phyloP scores from a whole-genome alignment of 352 stramenopile species.

The Phytophthora kernoviae region DNA sequence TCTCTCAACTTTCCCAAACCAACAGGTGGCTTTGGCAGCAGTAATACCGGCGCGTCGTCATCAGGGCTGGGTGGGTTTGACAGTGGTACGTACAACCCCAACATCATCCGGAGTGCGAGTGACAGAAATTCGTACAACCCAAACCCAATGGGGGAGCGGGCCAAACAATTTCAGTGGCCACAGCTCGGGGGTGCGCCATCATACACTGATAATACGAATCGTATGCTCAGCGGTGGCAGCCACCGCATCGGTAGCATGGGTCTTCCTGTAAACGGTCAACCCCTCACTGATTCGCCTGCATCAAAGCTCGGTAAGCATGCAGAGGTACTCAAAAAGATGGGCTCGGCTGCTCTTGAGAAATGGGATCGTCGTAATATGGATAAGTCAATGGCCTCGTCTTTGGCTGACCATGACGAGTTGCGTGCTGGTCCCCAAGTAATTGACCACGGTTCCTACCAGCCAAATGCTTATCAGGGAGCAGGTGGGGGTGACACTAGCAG shows the following conservation, averaged over 20 bases:
- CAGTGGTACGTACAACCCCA: conserved; percentile 51
- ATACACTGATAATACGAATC: conserved; percentile 67
- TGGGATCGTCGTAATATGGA: conserved; percentile 91
- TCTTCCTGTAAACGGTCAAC: conserved; percentile 54
- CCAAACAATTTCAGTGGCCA: conserved; percentile 25
- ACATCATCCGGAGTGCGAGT: conserved; percentile 33
- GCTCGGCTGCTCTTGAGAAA: conserved; percentile 74
- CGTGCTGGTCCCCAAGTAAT: conserved; percentile 64
- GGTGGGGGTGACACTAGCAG: conserved; percentile 78
- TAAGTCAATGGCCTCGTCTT: conserved; percentile 89
- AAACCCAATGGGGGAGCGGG: conserved; percentile 24
- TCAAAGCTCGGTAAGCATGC: conserved; percentile 79
- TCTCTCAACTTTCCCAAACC: conserved; percentile 79
- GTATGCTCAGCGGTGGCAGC: conserved; percentile 47
- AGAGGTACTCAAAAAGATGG: conserved; percentile 84
- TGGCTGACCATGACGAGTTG: conserved; percentile 86
- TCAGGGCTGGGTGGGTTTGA: conserved; percentile 47
- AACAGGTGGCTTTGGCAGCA: conserved; percentile 34
- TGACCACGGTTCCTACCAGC: conserved; percentile 80
- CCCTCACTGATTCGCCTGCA: conserved; percentile 43
- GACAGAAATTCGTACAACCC: conserved; percentile 31
- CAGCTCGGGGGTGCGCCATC: conserved; percentile 27
- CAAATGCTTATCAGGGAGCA: conserved; percentile 60
- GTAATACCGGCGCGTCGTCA: conserved; percentile 36
- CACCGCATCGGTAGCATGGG: conserved; percentile 50